A percentile compares a stretch with the other conserved stretches of the same genome.
Conservation (phyloP, 139 green algal genomes). For the Chlamydomonas schloesseri region DNA sequence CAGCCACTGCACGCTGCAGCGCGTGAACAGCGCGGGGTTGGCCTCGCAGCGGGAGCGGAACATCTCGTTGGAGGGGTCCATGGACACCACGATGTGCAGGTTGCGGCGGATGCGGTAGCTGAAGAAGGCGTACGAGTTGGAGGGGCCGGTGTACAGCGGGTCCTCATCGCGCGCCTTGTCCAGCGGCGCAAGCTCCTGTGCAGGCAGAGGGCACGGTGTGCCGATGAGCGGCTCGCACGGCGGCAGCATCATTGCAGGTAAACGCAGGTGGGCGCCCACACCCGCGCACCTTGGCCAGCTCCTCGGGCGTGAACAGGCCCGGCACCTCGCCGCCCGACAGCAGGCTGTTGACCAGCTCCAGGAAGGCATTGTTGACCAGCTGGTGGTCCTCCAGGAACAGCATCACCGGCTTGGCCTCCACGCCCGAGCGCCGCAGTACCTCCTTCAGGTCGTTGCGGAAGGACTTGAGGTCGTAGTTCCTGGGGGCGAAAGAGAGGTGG, state of each 20-base stretch:
- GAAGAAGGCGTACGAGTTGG: slow-evolving; percentile 59
- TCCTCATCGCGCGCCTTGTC: slow-evolving; percentile 53
- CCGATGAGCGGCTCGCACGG: too few relatives aligned
- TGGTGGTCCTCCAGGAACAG: slow-evolving; percentile 87
- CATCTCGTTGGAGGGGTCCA: slow-evolving; percentile 77
- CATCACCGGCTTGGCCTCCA: slow-evolving; percentile 69
- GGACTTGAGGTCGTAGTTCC: slow-evolving; percentile 68
- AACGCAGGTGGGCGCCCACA: too few relatives aligned
- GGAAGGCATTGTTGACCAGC: slow-evolving; percentile 57
- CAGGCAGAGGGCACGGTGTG: too few relatives aligned
- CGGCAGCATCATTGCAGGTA: too few relatives aligned
- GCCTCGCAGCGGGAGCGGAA: slow-evolving; percentile 66
- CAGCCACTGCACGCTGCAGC: slow-evolving; percentile 76
- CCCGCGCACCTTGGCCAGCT: slow-evolving; percentile 69
- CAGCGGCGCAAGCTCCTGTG: slow-evolving; percentile 61
- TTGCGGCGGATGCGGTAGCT: slow-evolving; percentile 65
- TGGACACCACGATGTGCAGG: slow-evolving; percentile 80
- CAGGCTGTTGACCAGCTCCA: slow-evolving; percentile 78
- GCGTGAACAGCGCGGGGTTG: slow-evolving; percentile 81
- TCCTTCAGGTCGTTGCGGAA: slow-evolving; percentile 83
- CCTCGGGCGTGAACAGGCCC: slow-evolving; percentile 83
- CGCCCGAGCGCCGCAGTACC: slow-evolving; percentile 60
- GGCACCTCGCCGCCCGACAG: slow-evolving; percentile 79
- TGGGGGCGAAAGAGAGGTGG: not conserved
- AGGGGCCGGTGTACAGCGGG: slow-evolving; percentile 50